Percentiles rank a stretch among this genome's conserved stretches.
phyloP scores from a whole-genome alignment of 2,329 filamentous ascomycete species.

The Herpomyces periplanetae region DNA sequence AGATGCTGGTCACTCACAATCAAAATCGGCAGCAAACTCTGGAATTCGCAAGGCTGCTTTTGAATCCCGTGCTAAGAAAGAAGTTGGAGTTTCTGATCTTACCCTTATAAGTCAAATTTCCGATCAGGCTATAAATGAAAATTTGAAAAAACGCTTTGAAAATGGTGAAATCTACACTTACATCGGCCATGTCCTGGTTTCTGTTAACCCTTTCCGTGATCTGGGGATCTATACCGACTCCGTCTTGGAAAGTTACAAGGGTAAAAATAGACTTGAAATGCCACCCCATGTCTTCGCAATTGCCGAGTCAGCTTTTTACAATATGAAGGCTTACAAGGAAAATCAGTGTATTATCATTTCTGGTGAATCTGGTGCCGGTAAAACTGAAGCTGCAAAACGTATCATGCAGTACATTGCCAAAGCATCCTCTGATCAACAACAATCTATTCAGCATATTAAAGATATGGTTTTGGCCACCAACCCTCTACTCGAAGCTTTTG shows the following conservation, averaged over 20 bases:
- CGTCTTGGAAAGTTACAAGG: constrained; percentile 68
- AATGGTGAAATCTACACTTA: constrained; percentile 97
- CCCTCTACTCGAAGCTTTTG: constrained; percentile 78
- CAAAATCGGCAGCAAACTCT: constrained; percentile 9
- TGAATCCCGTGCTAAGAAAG: constrained; percentile 91
- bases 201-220: constrained; percentile 89
- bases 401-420: constrained; percentile 99
- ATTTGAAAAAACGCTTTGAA: constrained; percentile 88
- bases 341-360: constrained; percentile 99
- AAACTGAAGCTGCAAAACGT: constrained; percentile 90
- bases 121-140: constrained; percentile 97
- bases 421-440: constrained; percentile 47
- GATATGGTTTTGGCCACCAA: constrained; percentile 98
- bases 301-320: constrained; percentile 84
- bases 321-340: constrained; percentile 97
- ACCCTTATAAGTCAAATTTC: constrained; percentile 93
- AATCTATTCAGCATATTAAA: constrained; percentile 80
- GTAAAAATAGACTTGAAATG: constrained; percentile 82
- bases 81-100: constrained; percentile 88
- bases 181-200: constrained; percentile 95
- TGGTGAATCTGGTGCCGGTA: constrained; percentile 84
- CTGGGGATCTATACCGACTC: constrained; percentile 88
- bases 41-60: constrained; percentile 51
- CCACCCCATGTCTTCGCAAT: constrained; percentile 91
- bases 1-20: constrained; percentile 10